A percentile compares a stretch with the other conserved stretches of the same genome.
These are phyloP conservation scores for Xylaria sp. DNA, from an alignment of 2,329 filamentous ascomycete genomes.

Conservation along the genomic window DNA sequence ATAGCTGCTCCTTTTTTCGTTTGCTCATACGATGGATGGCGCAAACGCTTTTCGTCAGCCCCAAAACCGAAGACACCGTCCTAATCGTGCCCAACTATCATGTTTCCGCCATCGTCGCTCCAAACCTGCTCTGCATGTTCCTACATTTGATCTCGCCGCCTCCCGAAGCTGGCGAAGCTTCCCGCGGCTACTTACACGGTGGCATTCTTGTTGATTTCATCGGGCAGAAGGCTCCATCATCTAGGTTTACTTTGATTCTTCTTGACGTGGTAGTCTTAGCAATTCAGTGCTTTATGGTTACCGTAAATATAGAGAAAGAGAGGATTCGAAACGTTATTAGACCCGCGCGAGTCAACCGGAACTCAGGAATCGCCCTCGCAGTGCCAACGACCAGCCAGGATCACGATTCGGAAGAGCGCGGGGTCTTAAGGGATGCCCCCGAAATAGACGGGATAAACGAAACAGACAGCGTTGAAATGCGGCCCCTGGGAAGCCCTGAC, in stretches of 20 bases:
- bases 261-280: constrained; percentile 67
- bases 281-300: constrained; percentile 72
- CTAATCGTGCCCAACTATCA: constrained; percentile 68
- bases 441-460: constrained; percentile 52
- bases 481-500: constrained; percentile 49
- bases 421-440: constrained; percentile 56
- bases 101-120: constrained; percentile 67
- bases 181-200: constrained; percentile 74
- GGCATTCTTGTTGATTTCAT: constrained; percentile 75
- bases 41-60: constrained; percentile 73
- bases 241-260: constrained; percentile 64
- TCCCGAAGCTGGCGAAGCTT: constrained; percentile 68
- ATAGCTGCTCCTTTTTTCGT: constrained; percentile 72
- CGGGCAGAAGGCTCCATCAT: constrained; percentile 71
- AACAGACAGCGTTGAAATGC: constrained; percentile 60
- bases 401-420: constrained; percentile 67
- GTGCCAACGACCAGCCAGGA: constrained; percentile 55
- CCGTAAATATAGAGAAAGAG: constrained; percentile 70
- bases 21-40: constrained; percentile 68
- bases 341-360: constrained; percentile 45
- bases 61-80: constrained; percentile 67
- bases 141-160: constrained; percentile 67
- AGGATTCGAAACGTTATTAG: constrained; percentile 62
- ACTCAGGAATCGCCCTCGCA: constrained; percentile 43
- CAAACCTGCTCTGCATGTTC: constrained; percentile 70